A percentile compares a stretch with the other conserved stretches of the same genome.
These are phyloP conservation scores for Fragaria iinumae DNA, from an alignment of 306 rosid species.

Conservation along the genomic window DNA sequence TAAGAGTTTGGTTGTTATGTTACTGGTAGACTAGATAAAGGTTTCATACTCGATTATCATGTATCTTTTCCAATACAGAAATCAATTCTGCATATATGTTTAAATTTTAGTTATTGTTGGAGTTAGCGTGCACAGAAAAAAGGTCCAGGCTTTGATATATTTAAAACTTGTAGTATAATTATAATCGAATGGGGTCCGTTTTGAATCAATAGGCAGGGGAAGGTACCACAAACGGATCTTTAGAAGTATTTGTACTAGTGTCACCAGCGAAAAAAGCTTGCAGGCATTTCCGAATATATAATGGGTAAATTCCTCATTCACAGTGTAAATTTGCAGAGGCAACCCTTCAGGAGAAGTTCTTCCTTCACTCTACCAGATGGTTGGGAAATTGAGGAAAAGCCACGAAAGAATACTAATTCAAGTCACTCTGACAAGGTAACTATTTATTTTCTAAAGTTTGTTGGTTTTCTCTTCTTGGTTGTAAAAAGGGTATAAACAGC, in stretches of 20 bases:
- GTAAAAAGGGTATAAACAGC: not conserved
- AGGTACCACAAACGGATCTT: not conserved
- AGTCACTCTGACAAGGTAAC: slow-evolving; percentile 33
- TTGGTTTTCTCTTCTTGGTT: not conserved
- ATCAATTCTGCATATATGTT: not conserved
- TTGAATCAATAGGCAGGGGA: not conserved
- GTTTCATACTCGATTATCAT: not conserved
- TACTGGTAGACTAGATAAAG: not conserved
- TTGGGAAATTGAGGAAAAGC: slow-evolving; percentile 39
- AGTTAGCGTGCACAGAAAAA: not conserved
- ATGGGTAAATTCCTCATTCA: slow-evolving; percentile 16
- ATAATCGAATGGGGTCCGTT: not conserved
- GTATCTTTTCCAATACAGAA: not conserved
- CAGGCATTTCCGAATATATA: not conserved
- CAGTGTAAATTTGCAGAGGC: slow-evolving; percentile 28
- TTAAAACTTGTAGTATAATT: not conserved
- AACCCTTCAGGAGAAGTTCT: slow-evolving; percentile 9
- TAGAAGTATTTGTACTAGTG: not conserved
- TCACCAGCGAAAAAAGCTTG: not conserved
- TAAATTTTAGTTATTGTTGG: not conserved
- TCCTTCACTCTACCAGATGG: slow-evolving; percentile 36
- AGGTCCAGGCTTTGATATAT: not conserved
- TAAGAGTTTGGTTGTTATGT: not conserved
- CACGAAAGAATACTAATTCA: slow-evolving; percentile 16
- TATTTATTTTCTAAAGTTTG: not conserved